These are phyloP conservation scores for Suillus tomentosus DNA, from an alignment of 768 basidiomycete genomes.

Conservation along the genomic window DNA sequence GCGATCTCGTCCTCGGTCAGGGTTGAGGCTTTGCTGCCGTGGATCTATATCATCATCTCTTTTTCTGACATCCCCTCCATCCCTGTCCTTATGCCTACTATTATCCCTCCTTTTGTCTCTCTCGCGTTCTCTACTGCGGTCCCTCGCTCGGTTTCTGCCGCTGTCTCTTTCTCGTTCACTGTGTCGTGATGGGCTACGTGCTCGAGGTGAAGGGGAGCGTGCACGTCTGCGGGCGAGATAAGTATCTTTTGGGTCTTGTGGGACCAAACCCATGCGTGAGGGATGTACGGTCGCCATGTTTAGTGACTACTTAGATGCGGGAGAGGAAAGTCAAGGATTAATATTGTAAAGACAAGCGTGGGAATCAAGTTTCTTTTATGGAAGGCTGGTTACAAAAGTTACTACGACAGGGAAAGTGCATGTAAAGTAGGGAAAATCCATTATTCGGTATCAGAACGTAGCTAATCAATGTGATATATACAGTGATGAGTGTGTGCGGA, in stretches of 20 bases:
- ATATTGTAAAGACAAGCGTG: conserved; percentile 3
- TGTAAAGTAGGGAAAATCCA: neutral
- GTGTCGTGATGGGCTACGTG: neutral
- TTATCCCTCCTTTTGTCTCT: conserved; percentile 16
- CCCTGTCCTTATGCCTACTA: conserved; percentile 27
- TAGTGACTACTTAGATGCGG: neutral
- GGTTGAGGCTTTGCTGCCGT: neutral
- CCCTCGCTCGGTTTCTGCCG: conserved; percentile 25
- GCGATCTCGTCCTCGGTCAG: conserved; percentile 17
- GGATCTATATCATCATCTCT: conserved; percentile 21
- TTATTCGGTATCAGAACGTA: conserved; percentile 4
- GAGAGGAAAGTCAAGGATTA: neutral
- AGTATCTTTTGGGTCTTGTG: conserved; percentile 38
- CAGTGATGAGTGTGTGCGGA: neutral
- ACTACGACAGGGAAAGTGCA: neutral
- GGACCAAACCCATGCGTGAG: conserved; percentile 68
- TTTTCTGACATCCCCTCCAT: conserved; percentile 21
- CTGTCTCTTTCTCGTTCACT: conserved; percentile 15
- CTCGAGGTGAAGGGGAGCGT: conserved; percentile 47
- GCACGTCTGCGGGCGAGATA: conserved; percentile 27
- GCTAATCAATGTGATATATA: neutral
- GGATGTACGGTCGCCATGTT: conserved; percentile 76
- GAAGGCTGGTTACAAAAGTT: neutral
- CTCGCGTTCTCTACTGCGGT: conserved; percentile 6
- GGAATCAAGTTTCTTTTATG: neutral